Evolutionary conservation across 257 asterid genomes (phyloP).

Genomic region (Lithospermum erythrorhizon): DNA sequence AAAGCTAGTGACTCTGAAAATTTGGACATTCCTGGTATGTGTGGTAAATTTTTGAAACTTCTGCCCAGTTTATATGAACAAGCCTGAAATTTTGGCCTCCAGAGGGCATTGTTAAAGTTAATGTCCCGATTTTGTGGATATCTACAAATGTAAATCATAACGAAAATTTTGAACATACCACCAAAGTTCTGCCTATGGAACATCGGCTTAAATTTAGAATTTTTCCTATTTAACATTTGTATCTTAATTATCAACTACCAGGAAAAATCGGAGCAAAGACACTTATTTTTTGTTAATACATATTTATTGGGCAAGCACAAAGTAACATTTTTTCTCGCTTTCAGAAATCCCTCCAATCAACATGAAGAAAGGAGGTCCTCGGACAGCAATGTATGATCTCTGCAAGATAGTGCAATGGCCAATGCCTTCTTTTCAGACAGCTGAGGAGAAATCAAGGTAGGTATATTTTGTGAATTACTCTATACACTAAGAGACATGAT

Average conservation of each 20-base stretch:
- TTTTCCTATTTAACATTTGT: too few relatives aligned
- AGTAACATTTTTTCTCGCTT: conserved; percentile 11
- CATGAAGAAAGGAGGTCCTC: conserved; percentile 88
- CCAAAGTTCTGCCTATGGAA: too few relatives aligned
- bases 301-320: background rate
- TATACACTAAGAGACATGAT: too few relatives aligned
- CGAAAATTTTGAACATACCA: too few relatives aligned
- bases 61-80: too few relatives aligned
- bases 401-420: conserved; percentile 85
- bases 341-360: conserved; percentile 56
- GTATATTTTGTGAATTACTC: background rate
- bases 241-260: too few relatives aligned
- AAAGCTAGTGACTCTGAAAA: conserved; percentile 13
- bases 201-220: too few relatives aligned
- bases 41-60: background rate
- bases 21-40: conserved; percentile 48
- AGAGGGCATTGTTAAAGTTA: too few relatives aligned
- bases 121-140: too few relatives aligned
- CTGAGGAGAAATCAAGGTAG: conserved; percentile 65
- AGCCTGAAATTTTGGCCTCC: too few relatives aligned
- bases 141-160: too few relatives aligned
- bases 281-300: background rate
- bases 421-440: conserved; percentile 51
- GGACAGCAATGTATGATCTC: conserved; percentile 46
- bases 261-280: too few relatives aligned